Evolutionary conservation across 768 basidiomycete species (phyloP), one percentile per base, ranked within the genome.

Genomic region (Rhizopogon roseolus): DNA sequence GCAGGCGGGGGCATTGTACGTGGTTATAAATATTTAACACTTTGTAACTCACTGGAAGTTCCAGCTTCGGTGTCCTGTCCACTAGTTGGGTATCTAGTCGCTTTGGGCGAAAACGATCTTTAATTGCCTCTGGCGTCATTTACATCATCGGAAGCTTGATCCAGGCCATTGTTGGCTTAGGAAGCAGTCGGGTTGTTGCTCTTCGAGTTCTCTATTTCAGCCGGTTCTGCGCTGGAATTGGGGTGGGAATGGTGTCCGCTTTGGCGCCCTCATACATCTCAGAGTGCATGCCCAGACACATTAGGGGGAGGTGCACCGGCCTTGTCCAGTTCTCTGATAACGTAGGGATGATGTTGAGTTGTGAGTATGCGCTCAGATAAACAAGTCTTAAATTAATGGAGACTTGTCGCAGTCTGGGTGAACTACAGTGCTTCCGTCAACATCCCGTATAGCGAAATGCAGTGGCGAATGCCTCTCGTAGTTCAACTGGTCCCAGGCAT

Each of bases 141-240:
- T 81, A 75, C 61, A 49, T 79, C 52, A 53, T 81, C 28, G 80
- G 81, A 32, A 78, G 77, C 52, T 32, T 73, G n/a, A 61, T 81
- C 28, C 80, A 81, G 56, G 65, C 67, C 17, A 53, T 80, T 43
- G 68, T 69, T 19, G 78, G 78, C 1, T 54, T 80, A 1, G 75
- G 77, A 16, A 73, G 65, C 55, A 69, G 62, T 41, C 65, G 59
- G 52, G 49, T 28, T 5, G 69, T 72, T 3, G 75, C 64, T 11
- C 61, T 77, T 9, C 62, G 61, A 8, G 70, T 77, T 6, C 67
- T 78, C 37, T 78, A 75, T 57, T 76, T 76, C 58, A 70, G 76
- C 50, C 74, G 82, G 4, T 86, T 85, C 65, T 52, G 87, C 0
- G 75, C 79, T 6, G 85, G 86, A 17, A 69, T 85, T 49, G 84